Percentiles rank a stretch among this genome's conserved stretches.
These are phyloP conservation scores for Jackrogersella multiformis DNA, from an alignment of 495 filamentous ascomycete genomes.

Conservation along the genomic window DNA sequence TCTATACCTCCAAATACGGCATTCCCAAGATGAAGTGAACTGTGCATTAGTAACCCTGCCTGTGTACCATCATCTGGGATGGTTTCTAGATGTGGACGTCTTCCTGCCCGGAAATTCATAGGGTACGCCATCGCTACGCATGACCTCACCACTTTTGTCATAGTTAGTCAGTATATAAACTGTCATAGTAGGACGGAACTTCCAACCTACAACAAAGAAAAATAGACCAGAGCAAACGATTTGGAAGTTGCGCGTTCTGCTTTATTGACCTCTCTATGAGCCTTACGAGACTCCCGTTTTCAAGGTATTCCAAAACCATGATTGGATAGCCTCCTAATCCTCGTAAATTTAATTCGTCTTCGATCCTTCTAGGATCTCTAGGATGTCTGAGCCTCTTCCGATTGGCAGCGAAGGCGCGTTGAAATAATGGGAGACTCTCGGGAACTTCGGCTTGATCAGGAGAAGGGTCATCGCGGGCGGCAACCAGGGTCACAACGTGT, in stretches of 20 bases:
- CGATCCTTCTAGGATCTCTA: neutral
- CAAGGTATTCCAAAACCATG: conserved; percentile 16
- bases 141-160: conserved; percentile 17
- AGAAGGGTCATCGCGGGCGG: neutral
- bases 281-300: conserved; percentile 10
- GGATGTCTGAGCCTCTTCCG: neutral
- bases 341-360: neutral
- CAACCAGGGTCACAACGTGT: neutral
- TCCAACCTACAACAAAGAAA: conserved; percentile 22
- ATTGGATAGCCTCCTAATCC: neutral
- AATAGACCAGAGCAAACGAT: conserved; percentile 18
- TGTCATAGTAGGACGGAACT: too few relatives aligned
- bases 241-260: neutral
- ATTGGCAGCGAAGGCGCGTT: neutral
- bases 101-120: neutral
- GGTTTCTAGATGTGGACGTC: neutral
- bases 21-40: neutral
- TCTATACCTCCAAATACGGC: neutral
- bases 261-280: neutral
- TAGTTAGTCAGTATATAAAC: neutral
- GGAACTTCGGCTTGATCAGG: too few relatives aligned
- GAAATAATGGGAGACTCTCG: neutral
- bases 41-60: neutral
- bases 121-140: conserved; percentile 10
- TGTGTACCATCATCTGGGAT: neutral